Evolutionary conservation across 768 basidiomycete species (phyloP).

Genomic region (Goffeauzyma gilvescens): DNA sequence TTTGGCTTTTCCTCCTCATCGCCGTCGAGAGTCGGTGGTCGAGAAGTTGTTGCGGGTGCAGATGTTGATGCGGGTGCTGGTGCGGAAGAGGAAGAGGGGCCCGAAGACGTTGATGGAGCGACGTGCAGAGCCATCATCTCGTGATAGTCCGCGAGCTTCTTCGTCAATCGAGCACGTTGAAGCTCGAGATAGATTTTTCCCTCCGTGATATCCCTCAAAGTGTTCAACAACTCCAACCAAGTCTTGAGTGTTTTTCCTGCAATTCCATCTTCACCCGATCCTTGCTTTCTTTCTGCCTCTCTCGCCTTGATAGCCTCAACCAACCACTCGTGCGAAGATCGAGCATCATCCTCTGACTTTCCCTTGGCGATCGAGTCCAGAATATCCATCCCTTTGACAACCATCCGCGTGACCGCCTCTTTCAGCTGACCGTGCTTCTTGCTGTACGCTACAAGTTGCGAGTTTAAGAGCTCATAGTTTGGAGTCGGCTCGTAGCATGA

Average conservation of each 20-base stretch:
- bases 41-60: conserved; percentile 8
- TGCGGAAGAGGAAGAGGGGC: too few species aligned
- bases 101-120: too few species aligned
- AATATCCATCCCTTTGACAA: conserved; percentile 68
- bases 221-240: conserved; percentile 66
- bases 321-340: too few species aligned
- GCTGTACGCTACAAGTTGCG: conserved; percentile 41
- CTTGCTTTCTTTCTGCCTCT: conserved; percentile 52
- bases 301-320: too few species aligned
- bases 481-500: conserved; percentile 42
- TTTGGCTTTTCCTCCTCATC: conserved; percentile 20
- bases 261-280: conserved; percentile 12
- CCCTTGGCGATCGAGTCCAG: too few species aligned
- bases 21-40: too few species aligned
- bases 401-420: conserved; percentile 70
- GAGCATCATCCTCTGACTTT: conserved; percentile 49
- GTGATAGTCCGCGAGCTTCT: conserved; percentile 64
- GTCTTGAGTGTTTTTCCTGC: too few species aligned
- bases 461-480: conserved; percentile 53
- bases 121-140: conserved; percentile 56
- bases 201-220: conserved; percentile 76
- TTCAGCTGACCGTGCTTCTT: conserved; percentile 98
- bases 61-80: conserved; percentile 7
- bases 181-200: conserved; percentile 99
- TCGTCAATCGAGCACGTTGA: conserved; percentile 81